Evolutionary conservation across 371 early-diverging fungal genomes (phyloP).

Genomic region (Dentiscutata heterogama): DNA sequence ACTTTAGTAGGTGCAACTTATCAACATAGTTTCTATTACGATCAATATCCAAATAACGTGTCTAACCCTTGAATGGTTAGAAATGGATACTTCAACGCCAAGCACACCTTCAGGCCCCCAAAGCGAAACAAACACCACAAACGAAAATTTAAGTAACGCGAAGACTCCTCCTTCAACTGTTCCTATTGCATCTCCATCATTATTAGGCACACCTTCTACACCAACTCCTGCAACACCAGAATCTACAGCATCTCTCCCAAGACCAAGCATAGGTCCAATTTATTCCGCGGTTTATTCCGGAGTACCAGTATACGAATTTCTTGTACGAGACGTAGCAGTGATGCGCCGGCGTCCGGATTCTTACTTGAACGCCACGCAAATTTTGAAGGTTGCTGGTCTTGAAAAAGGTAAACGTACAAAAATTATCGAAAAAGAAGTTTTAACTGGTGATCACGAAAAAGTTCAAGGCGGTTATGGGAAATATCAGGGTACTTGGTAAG

Average conservation of each 20-base stretch:
- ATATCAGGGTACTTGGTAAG: constrained; percentile 94
- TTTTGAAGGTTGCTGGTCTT: constrained; percentile 95
- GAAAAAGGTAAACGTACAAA: constrained; percentile 94
- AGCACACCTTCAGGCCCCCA: background rate
- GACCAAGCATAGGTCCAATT: constrained; percentile 21
- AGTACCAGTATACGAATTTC: constrained; percentile 87
- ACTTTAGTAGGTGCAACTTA: background rate
- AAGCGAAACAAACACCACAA: background rate
- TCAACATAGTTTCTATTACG: background rate
- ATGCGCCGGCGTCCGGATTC: constrained; percentile 93
- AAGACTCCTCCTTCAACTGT: constrained; percentile 2
- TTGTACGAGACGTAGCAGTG: constrained; percentile 83
- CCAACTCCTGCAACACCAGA: background rate
- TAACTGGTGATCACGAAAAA: constrained; percentile 90
- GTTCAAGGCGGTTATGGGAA: constrained; percentile 98
- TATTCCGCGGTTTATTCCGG: constrained; percentile 82
- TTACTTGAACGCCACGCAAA: constrained; percentile 96
- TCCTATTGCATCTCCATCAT: background rate
- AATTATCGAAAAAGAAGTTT: constrained; percentile 91
- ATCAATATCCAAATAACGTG: background rate
- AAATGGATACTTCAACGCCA: constrained; percentile 13
- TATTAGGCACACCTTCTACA: constrained; percentile 4
- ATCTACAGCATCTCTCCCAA: constrained; percentile 6
- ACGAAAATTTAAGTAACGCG: constrained; percentile 35
- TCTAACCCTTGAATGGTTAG: background rate